Base-by-base conservation (phyloP, 73 alveolate species). In the Paramecium pentaurelia region DNA sequence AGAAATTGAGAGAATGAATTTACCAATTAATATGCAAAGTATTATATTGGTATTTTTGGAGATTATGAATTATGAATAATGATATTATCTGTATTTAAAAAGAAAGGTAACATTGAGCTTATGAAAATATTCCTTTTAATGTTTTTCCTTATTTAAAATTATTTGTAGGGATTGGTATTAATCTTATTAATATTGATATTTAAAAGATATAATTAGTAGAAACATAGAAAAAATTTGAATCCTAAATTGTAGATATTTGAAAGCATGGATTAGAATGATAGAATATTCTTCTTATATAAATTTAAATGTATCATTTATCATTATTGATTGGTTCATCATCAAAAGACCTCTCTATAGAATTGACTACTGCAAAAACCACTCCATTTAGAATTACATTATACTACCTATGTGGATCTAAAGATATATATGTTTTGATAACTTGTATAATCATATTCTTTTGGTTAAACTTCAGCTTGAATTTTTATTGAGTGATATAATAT, bases 381-480 rank as follows among this genome's bases (percentile, higher is more conserved):
- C 87, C 87, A 14, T 73, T 40, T 30, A 73, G 40, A 4, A 73
- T 22, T 9, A 73, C 87, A 73, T 73, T 73, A 37, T 73, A 73
- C 8, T 73, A n/a, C 11, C 87, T 14, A 73, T 73, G 87, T 12
- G 87, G 68, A 73, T 73, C 87, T 73, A 54, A 49, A n/a, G 70
- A 36, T 22, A 3, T 37, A 37, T 36, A 37, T 30, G 38, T 34
- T 1, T 37, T 12, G 4, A 36, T 36, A 37, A 73, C 87, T 73
- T 73, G 87, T 37, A 44, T 73, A 73, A 44, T 73, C 87, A 18
- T 73, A 73, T 32, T 36, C 60, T 40, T 73, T 73, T 16, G 87
- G 87, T 8, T 11, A 16, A 28, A 20, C 7, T 64, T 14, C 36
- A 18, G 32, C 36, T 14, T 64, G 22, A 64, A 32, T 28, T 64